Percentiles rank a stretch among this genome's conserved stretches.
These are phyloP conservation scores for Penicillium argentinense DNA, from an alignment of 495 filamentous ascomycete species.

Conservation along the genomic window DNA sequence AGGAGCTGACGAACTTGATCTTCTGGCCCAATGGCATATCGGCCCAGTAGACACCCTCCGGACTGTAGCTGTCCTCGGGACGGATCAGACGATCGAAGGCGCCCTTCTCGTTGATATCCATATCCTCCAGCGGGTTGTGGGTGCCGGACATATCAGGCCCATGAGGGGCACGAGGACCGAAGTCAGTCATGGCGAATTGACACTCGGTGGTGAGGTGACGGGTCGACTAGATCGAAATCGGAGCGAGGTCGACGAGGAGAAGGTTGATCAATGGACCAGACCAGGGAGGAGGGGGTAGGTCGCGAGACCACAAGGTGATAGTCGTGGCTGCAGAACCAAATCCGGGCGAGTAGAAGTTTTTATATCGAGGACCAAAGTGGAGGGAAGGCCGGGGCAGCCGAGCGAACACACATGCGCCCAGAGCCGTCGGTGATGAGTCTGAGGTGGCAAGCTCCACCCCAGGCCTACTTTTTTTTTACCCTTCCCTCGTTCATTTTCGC, in stretches of 20 bases:
- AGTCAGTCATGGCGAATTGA: slow-evolving; percentile 47
- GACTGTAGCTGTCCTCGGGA: slow-evolving; percentile 79
- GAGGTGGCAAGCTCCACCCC: slow-evolving; percentile 21
- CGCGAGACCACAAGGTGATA: slow-evolving; percentile 1
- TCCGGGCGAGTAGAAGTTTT: slow-evolving; percentile 6
- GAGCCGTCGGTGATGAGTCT: slow-evolving; percentile 29
- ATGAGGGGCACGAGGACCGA: slow-evolving; percentile 55
- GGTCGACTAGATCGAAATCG: not conserved
- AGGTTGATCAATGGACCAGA: too few species aligned
- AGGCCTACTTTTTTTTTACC: not conserved
- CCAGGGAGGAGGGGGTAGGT: slow-evolving; percentile 4
- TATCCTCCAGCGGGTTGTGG: slow-evolving; percentile 52
- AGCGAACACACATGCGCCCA: slow-evolving; percentile 23
- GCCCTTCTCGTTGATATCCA: slow-evolving; percentile 62
- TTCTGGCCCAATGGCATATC: slow-evolving; percentile 68
- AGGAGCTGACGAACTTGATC: slow-evolving; percentile 67
- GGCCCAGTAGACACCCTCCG: slow-evolving; percentile 85
- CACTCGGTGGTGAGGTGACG: not conserved
- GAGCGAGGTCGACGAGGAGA: not conserved
- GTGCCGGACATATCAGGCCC: slow-evolving; percentile 54
- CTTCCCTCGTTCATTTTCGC: not conserved
- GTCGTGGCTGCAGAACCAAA: slow-evolving; percentile 2
- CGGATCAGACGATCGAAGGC: slow-evolving; percentile 74
- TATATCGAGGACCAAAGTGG: slow-evolving; percentile 21
- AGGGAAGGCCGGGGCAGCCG: slow-evolving; percentile 1